Evolutionary conservation across 2,329 filamentous ascomycete genomes (phyloP).

Genomic region (Onygenales sp.): DNA sequence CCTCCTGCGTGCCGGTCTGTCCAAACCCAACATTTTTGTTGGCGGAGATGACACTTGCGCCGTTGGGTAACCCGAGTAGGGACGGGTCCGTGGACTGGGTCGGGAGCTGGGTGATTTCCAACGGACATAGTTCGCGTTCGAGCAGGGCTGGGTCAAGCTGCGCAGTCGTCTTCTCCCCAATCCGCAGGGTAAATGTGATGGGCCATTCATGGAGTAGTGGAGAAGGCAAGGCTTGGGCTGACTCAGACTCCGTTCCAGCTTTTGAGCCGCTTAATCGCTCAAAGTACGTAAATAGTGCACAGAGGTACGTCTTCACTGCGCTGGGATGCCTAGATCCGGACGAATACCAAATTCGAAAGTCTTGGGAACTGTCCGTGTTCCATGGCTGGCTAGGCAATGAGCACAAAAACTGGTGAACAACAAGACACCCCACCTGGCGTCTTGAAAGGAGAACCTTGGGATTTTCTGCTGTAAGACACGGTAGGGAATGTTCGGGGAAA

Average conservation of each 20-base stretch:
- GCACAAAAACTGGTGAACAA: conserved; percentile 9
- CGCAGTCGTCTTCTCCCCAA: background rate
- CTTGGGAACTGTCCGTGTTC: conserved; percentile 6
- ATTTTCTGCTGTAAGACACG: conserved; percentile 2
- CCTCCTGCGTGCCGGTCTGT: conserved; percentile 8
- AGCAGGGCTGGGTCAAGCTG: background rate
- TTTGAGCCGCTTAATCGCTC: background rate
- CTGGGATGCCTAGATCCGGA: conserved; percentile 3
- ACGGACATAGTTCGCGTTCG: background rate
- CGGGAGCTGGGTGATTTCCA: conserved; percentile 1
- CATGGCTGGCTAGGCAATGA: conserved; percentile 6
- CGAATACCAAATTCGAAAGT: conserved; percentile 9
- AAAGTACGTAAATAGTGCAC: conserved; percentile 7
- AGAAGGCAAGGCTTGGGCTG: background rate
- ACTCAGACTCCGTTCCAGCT: background rate
- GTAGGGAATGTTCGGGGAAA: conserved; percentile 4
- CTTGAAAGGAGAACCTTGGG: conserved; percentile 3
- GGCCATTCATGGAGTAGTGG: conserved; percentile 2
- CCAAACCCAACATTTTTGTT: conserved; percentile 10
- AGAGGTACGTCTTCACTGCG: conserved; percentile 5
- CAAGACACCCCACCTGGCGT: conserved; percentile 8
- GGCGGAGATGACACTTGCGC: conserved; percentile 8
- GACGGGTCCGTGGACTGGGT: conserved; percentile 3
- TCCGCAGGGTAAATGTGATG: conserved; percentile 5
- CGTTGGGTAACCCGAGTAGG: conserved; percentile 7